Base-by-base conservation (phyloP, 805 yeast genomes). In the Lachancea meyersii region DNA sequence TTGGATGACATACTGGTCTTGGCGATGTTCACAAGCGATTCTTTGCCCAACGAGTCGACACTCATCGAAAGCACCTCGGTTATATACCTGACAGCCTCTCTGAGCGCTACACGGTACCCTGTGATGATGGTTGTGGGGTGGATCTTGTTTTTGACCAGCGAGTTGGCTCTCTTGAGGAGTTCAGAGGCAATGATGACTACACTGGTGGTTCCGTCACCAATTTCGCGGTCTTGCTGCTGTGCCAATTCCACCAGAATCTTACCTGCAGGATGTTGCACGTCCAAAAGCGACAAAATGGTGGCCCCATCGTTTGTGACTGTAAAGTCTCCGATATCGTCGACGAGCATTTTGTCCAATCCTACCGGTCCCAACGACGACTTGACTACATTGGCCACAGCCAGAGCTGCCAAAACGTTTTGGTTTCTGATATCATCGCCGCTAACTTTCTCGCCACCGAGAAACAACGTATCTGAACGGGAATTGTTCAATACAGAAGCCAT, bases 291-390 rank as follows among this genome's bases (percentile, higher is more conserved):
- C 50, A 93, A 71, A 56, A 93, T 93, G 4, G 98, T 93, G 46
- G 99, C 98, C 52, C 99, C 99, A 66, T 93, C 99, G 67, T 93
- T 93, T 35, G 99, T 93, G 39, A 93, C 97, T 5, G 96, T 89
- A 35, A 93, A 97, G 67, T 94, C 98, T 50, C 98, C 98, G 67
- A 93, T 94, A 59, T 93, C 98, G 66, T 93, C 99, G 31, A 93
- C 99, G 37, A 93, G 75, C 96, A 93, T 93, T 70, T 93, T 93
- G 69, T 93, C 99, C 41, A 93, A 73, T 21, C 99, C 99, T 27
- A 93, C 97, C 7, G 99, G 99, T 4, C 99, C 99, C 44, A 93
- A 71, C 1, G 97, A 89, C 11, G 96, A 82, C 64, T 89, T 89
- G 35, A 82, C 86, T 41, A 81, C 72, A 56, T 81, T 84, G 14